These are phyloP conservation scores for Pachysolen tannophilus DNA, from an alignment of 805 yeast genomes.

Conservation along the genomic window DNA sequence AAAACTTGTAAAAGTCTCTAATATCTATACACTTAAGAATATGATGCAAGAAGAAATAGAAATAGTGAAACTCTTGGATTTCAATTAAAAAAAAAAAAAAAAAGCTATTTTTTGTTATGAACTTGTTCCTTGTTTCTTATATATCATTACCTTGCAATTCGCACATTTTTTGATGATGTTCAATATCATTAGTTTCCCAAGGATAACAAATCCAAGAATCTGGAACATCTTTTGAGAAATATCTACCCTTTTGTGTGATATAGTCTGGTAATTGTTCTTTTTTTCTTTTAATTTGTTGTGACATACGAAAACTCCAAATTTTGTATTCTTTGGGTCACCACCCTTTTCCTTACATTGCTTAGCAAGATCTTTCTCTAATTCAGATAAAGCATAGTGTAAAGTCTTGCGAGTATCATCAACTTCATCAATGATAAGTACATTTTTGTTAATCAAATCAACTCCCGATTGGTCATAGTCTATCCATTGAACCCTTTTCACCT, in stretches of 20 bases:
- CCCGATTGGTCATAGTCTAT: slow-evolving; percentile 65
- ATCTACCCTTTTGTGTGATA: slow-evolving; percentile 49
- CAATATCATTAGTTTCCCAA: slow-evolving; percentile 77
- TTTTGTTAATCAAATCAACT: slow-evolving; percentile 57
- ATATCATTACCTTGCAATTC: slow-evolving; percentile 65
- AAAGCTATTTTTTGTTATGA: too few relatives aligned
- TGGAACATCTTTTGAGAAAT: slow-evolving; percentile 67
- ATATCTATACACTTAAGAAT: too few relatives aligned
- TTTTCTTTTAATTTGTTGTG: slow-evolving; percentile 71
- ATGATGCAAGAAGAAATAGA: too few relatives aligned
- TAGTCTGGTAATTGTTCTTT: slow-evolving; percentile 62
- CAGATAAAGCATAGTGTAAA: slow-evolving; percentile 69
- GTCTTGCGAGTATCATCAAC: slow-evolving; percentile 86
- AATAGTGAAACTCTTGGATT: too few relatives aligned
- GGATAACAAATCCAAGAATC: slow-evolving; percentile 85
- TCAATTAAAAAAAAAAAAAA: too few relatives aligned
- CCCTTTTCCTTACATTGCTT: slow-evolving; percentile 49
- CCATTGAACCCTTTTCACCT: slow-evolving; percentile 78
- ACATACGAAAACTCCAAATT: slow-evolving; percentile 67
- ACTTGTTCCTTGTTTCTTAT: too few relatives aligned
- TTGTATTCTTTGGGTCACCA: slow-evolving; percentile 45
- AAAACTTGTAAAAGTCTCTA: too few relatives aligned
- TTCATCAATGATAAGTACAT: slow-evolving; percentile 69
- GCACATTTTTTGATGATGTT: slow-evolving; percentile 62
- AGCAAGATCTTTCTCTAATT: slow-evolving; percentile 62